Conservation (phyloP, 2,329 filamentous ascomycete genomes). For the Dothideomycetes sp. region DNA sequence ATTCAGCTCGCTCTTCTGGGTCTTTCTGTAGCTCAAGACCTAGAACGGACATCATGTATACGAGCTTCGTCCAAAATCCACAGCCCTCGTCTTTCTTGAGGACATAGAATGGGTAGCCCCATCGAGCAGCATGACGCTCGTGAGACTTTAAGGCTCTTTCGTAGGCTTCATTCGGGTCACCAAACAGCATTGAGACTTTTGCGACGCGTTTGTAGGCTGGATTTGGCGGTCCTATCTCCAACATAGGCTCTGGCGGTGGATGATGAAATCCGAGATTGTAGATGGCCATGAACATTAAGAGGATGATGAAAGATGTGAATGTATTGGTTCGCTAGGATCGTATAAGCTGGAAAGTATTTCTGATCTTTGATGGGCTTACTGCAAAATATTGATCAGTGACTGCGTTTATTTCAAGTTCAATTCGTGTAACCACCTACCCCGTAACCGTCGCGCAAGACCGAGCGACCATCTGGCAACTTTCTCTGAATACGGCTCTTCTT, state of each 20-base stretch:
- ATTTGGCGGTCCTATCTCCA: background rate
- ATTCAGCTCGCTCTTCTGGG: conserved; percentile 27
- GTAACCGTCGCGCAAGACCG: background rate
- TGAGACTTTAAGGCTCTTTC: conserved; percentile 31
- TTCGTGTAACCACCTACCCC: background rate
- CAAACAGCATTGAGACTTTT: conserved; percentile 29
- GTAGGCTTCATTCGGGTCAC: conserved; percentile 23
- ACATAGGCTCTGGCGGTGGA: background rate
- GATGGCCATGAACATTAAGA: background rate
- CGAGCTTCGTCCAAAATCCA: conserved; percentile 33
- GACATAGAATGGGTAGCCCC: conserved; percentile 31
- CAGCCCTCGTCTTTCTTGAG: conserved; percentile 29
- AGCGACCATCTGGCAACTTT: background rate
- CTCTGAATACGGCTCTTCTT: too few relatives aligned
- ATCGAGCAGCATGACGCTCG: conserved; percentile 26
- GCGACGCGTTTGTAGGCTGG: conserved; percentile 16
- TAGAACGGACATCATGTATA: conserved; percentile 30
- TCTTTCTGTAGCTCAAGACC: conserved; percentile 27
- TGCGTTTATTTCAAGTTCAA: background rate
- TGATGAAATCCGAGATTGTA: background rate
- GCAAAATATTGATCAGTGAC: background rate
- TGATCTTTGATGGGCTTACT: too few relatives aligned
- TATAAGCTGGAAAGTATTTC: too few relatives aligned
- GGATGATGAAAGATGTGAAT: background rate
- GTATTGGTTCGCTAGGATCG: background rate